Conservation (phyloP, 2,329 filamentous ascomycete genomes). For the Zopfia rhizophila region DNA sequence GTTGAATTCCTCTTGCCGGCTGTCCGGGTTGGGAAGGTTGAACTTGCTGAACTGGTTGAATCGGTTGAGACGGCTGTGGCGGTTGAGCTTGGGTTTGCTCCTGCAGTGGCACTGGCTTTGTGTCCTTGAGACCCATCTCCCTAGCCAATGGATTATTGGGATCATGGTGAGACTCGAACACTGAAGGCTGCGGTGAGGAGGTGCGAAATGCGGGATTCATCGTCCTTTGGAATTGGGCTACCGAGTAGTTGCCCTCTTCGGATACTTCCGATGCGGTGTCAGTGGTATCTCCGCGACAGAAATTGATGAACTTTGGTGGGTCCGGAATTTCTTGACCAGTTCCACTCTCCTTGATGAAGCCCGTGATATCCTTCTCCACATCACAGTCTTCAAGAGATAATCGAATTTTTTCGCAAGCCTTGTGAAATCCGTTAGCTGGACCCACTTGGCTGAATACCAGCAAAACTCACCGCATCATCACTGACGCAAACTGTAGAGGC, state of each 20-base stretch:
- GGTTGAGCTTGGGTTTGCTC: slow-evolving; percentile 33
- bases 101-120: slow-evolving; percentile 35
- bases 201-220: slow-evolving; percentile 96
- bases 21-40: slow-evolving; percentile 20
- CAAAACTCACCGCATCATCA: slow-evolving; percentile 76
- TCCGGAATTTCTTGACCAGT: slow-evolving; percentile 98
- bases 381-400: slow-evolving; percentile 94
- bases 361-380: slow-evolving; percentile 91
- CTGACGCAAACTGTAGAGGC: slow-evolving; percentile 97
- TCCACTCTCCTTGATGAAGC: slow-evolving; percentile 87
- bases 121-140: slow-evolving; percentile 68
- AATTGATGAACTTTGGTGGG: slow-evolving; percentile 98
- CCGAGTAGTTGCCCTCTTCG: slow-evolving; percentile 89
- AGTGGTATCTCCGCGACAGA: slow-evolving; percentile 85
- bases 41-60: slow-evolving; percentile 11
- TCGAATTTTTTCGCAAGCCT: slow-evolving; percentile 94
- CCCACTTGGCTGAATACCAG: background rate
- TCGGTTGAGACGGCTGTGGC: slow-evolving; percentile 15
- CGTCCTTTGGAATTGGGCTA: slow-evolving; percentile 93
- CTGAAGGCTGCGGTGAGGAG: slow-evolving; percentile 95
- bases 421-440: slow-evolving; percentile 17
- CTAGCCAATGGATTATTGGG: slow-evolving; percentile 78
- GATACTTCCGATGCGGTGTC: slow-evolving; percentile 85
- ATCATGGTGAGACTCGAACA: slow-evolving; percentile 91
- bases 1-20: slow-evolving; percentile 36